These are phyloP conservation scores for Boletellus deceptivus DNA, from an alignment of 1,284 basidiomycete species.

Conservation along the genomic window DNA sequence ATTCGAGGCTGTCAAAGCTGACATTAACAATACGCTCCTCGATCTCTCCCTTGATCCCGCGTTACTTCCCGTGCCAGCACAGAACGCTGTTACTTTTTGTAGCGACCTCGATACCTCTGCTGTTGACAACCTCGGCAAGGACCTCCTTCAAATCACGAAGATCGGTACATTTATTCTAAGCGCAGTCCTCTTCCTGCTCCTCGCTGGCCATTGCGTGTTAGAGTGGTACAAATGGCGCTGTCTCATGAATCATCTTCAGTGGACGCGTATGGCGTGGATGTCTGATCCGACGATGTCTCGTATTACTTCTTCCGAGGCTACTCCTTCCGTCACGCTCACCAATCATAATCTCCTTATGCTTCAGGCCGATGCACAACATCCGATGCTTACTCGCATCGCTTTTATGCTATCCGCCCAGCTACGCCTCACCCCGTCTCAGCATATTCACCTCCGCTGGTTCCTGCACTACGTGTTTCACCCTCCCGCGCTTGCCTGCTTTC, in stretches of 20 bases:
- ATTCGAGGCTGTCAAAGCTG: conserved; percentile 80
- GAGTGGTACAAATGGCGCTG: conserved; percentile 82
- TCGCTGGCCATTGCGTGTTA: conserved; percentile 62
- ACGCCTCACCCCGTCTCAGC: conserved; percentile 55
- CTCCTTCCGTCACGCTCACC: conserved; percentile 58
- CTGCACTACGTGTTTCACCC: conserved; percentile 88
- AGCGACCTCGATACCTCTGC: conserved; percentile 74
- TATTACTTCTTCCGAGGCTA: conserved; percentile 29
- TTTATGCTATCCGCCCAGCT: conserved; percentile 51
- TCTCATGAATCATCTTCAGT: conserved; percentile 61
- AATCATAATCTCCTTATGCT: conserved; percentile 78
- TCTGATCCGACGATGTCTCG: conserved; percentile 64
- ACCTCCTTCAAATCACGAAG: conserved; percentile 73
- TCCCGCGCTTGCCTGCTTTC: conserved; percentile 84
- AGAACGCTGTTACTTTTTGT: conserved; percentile 69
- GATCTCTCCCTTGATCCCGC: conserved; percentile 67
- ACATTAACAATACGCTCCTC: conserved; percentile 85
- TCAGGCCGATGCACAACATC: conserved; percentile 63
- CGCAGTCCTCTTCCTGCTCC: conserved; percentile 57
- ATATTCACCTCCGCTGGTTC: conserved; percentile 75
- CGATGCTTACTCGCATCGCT: conserved; percentile 63
- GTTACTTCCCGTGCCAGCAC: conserved; percentile 70
- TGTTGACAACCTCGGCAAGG: conserved; percentile 78
- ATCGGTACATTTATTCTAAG: conserved; percentile 75
- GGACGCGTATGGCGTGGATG: conserved; percentile 72